phyloP scores from a whole-genome alignment of 2,329 filamentous ascomycete genomes.

The Pseudogymnoascus sp. region DNA sequence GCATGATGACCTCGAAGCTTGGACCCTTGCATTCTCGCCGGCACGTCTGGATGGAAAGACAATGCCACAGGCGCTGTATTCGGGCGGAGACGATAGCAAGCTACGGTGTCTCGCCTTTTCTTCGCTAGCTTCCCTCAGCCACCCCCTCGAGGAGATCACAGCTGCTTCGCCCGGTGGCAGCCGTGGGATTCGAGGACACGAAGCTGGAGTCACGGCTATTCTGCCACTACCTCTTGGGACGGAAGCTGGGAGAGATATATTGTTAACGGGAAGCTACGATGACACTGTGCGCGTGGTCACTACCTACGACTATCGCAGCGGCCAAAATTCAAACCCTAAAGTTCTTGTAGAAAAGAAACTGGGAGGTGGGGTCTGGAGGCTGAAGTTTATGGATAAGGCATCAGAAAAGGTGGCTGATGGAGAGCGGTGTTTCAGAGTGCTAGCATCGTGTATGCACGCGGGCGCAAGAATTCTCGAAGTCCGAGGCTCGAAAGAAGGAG shows the following conservation, averaged over 20 bases:
- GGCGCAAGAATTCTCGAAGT: slow-evolving; percentile 61
- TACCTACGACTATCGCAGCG: slow-evolving; percentile 36
- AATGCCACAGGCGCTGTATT: slow-evolving; percentile 35
- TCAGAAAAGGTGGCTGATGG: slow-evolving; percentile 11
- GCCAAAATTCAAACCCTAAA: slow-evolving; percentile 33
- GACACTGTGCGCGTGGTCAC: slow-evolving; percentile 66
- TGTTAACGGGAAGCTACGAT: slow-evolving; percentile 89
- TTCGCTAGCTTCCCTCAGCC: neutral
- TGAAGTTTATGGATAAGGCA: slow-evolving; percentile 50
- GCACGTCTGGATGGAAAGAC: slow-evolving; percentile 10
- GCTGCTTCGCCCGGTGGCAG: neutral
- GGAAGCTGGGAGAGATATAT: slow-evolving; percentile 42
- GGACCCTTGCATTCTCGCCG: slow-evolving; percentile 58
- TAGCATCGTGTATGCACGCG: slow-evolving; percentile 92
- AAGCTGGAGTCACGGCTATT: slow-evolving; percentile 83
- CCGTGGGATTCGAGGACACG: slow-evolving; percentile 47
- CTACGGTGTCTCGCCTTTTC: slow-evolving; percentile 13
- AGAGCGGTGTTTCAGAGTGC: slow-evolving; percentile 39
- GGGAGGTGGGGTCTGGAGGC: slow-evolving; percentile 75
- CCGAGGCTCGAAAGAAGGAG: slow-evolving; percentile 28
- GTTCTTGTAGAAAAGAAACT: slow-evolving; percentile 59
- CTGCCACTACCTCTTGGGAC: slow-evolving; percentile 51
- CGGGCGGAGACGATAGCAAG: slow-evolving; percentile 63
- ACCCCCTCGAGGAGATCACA: slow-evolving; percentile 11
- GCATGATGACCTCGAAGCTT: slow-evolving; percentile 53